A percentile compares a stretch with the other conserved stretches of the same genome.
These are phyloP conservation scores for Kewa caespitosa DNA, from an alignment of 179 eudicot genomes.

Conservation along the genomic window DNA sequence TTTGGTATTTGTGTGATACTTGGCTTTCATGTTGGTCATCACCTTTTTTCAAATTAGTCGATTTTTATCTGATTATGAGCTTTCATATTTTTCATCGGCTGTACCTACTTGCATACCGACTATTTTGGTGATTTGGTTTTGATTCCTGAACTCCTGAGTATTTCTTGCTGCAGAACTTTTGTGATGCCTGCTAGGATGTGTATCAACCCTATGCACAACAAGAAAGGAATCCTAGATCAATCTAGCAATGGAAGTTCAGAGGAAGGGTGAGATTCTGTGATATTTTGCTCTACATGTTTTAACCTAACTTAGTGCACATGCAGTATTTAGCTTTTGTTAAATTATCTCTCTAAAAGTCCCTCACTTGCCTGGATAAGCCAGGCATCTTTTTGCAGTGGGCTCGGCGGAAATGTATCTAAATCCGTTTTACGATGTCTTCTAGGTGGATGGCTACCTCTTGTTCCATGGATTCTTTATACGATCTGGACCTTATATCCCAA, in stretches of 20 bases:
- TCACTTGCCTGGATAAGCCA: constrained; percentile 18
- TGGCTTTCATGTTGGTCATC: not conserved
- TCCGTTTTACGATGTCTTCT: constrained; percentile 30
- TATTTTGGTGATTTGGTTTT: not conserved
- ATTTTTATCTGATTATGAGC: not conserved
- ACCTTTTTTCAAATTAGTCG: not conserved
- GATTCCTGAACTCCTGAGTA: constrained; percentile 8
- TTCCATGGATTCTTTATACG: constrained; percentile 88
- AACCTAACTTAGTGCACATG: not conserved
- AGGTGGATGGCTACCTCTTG: constrained; percentile 88
- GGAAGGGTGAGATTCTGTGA: constrained; percentile 49
- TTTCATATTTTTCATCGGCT: no score
- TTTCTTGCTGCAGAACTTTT: constrained; percentile 62
- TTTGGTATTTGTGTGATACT: no score
- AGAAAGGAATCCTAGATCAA: constrained; percentile 68
- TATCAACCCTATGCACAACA: constrained; percentile 86
- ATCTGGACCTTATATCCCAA: constrained; percentile 72
- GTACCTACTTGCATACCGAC: not conserved
- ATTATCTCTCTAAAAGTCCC: constrained; percentile 6
- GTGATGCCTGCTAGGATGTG: constrained; percentile 98
- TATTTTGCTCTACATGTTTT: not conserved
- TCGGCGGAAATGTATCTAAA: constrained; percentile 27
- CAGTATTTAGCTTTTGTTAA: not conserved
- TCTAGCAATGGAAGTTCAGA: constrained; percentile 47
- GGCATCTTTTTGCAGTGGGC: constrained; percentile 18